Evolutionary conservation across 257 asterid species (phyloP).

Genomic region (Phtheirospermum japonicum): DNA sequence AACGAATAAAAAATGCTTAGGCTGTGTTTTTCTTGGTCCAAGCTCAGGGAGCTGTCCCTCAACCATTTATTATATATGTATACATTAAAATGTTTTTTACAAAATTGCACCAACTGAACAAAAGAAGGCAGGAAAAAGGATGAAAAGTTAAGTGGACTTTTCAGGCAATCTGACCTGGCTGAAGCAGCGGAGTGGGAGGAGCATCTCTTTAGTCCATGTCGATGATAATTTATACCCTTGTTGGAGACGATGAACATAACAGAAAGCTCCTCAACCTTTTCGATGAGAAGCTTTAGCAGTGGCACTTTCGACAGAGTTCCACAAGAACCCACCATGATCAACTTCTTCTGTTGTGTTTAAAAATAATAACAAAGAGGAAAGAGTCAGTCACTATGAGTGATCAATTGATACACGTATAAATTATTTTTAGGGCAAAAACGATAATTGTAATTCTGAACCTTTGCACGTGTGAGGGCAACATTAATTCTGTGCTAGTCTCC

Average conservation of each 20-base stretch:
- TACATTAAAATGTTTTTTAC: background rate
- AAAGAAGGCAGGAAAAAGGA: too few relatives aligned
- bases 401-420: background rate
- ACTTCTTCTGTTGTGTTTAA: conserved; percentile 61
- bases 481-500: conserved; percentile 98
- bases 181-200: conserved; percentile 36
- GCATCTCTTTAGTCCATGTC: conserved; percentile 56
- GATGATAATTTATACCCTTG: conserved; percentile 46
- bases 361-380: conserved; percentile 26
- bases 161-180: too few relatives aligned
- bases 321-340: conserved; percentile 95
- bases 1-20: too few relatives aligned
- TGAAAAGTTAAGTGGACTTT: conserved; percentile 31
- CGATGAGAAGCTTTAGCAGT: conserved; percentile 71
- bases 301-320: conserved; percentile 75
- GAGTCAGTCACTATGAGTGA: background rate
- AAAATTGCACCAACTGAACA: conserved; percentile 1
- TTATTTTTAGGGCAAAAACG: background rate
- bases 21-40: too few relatives aligned
- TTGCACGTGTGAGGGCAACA: conserved; percentile 99
- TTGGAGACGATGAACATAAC: conserved; percentile 53
- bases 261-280: conserved; percentile 69
- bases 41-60: too few relatives aligned
- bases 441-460: conserved; percentile 39
- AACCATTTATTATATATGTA: too few relatives aligned